Percentiles rank a stretch among this genome's conserved stretches.
Evolutionary conservation across 495 filamentous ascomycete species (phyloP).

Genomic region (Pseudoneurospora amorphoporcata): DNA sequence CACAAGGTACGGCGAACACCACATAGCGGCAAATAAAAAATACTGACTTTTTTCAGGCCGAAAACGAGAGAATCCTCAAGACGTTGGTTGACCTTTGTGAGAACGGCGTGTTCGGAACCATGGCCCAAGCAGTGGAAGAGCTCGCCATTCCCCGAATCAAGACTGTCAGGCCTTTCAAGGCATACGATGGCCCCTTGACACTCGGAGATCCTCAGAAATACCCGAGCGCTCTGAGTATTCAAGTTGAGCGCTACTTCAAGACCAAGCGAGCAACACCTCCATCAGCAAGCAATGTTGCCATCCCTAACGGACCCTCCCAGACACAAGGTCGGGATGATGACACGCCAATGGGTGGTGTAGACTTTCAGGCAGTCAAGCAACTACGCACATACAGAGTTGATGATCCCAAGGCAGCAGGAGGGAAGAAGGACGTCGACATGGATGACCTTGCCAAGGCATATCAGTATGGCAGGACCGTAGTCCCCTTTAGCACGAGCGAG

Average conservation of each 20-base stretch:
- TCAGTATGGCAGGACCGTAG: constrained; percentile 84
- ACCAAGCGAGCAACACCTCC: constrained; percentile 65
- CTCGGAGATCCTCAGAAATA: constrained; percentile 69
- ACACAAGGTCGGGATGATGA: constrained; percentile 39
- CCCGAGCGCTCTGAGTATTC: constrained; percentile 68
- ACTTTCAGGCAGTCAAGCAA: constrained; percentile 56
- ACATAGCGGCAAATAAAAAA: background rate
- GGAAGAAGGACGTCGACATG: constrained; percentile 72
- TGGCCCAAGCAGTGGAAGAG: constrained; percentile 73
- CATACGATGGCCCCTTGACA: constrained; percentile 69
- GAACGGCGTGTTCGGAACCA: constrained; percentile 66
- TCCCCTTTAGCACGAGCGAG: constrained; percentile 78
- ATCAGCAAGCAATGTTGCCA: constrained; percentile 65
- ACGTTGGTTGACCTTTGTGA: constrained; percentile 49
- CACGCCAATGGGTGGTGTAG: constrained; percentile 32
- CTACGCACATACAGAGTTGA: constrained; percentile 70
- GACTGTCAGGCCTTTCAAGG: constrained; percentile 54
- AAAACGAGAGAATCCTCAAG: constrained; percentile 60
- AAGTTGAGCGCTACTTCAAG: constrained; percentile 82
- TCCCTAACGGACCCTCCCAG: constrained; percentile 33
- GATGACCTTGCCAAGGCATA: constrained; percentile 89
- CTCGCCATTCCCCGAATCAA: constrained; percentile 65
- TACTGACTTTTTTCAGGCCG: constrained; percentile 1
- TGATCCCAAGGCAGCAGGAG: constrained; percentile 61
- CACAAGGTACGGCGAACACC: constrained; percentile 44